Percentiles rank a stretch among this genome's conserved stretches.
Evolutionary conservation across 768 basidiomycete genomes (phyloP).

Genomic region (Tulasnella sp.): DNA sequence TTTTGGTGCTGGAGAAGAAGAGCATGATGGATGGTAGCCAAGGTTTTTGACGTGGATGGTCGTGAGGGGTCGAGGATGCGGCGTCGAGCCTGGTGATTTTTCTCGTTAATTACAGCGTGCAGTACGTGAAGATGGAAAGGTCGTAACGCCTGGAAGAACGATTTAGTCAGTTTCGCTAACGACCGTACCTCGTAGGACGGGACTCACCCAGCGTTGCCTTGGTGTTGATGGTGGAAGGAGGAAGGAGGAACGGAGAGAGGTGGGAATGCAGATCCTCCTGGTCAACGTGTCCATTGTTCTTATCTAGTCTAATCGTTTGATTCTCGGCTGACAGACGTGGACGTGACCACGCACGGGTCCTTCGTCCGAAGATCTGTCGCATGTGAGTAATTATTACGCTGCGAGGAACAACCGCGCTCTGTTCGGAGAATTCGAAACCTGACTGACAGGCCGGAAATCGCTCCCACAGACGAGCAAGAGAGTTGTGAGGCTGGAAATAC

Average conservation of each 20-base stretch:
- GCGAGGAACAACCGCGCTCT: not conserved
- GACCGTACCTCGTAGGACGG: not conserved
- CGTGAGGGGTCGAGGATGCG: not conserved
- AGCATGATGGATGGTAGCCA: not conserved
- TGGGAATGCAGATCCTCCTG: not conserved
- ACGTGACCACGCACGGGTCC: not conserved
- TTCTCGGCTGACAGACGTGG: conserved; percentile 3
- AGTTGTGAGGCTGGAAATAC: not conserved
- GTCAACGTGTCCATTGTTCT: not conserved
- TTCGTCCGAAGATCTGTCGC: not conserved
- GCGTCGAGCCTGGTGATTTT: not conserved
- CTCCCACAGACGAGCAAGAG: not conserved
- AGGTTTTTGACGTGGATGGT: not conserved
- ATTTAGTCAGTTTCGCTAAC: not conserved
- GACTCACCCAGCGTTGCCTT: not conserved
- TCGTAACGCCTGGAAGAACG: conserved; percentile 1
- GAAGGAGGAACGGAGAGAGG: not conserved
- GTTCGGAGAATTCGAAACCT: not conserved
- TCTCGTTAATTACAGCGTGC: conserved; percentile 1
- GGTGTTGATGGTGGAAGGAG: conserved; percentile 7
- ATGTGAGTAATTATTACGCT: not conserved
- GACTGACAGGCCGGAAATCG: not conserved
- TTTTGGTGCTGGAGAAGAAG: not conserved
- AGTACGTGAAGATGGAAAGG: not conserved
- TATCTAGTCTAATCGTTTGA: conserved; percentile 12